Evolutionary conservation across 1,284 basidiomycete species (phyloP).

Genomic region (Xanthoconium separans): DNA sequence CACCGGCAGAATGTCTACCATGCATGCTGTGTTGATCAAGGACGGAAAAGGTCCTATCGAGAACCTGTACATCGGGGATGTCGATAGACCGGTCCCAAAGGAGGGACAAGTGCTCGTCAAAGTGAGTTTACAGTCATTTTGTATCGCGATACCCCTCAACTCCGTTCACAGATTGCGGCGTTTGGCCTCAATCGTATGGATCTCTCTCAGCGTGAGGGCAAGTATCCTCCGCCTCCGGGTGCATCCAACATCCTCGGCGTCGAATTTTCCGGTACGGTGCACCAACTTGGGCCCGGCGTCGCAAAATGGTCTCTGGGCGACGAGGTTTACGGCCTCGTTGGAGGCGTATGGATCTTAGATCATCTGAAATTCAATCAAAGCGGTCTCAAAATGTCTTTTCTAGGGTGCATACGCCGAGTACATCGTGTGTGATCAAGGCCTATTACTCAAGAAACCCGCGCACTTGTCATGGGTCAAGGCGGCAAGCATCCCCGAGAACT

Average conservation of each 20-base stretch:
- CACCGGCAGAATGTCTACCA: constrained; percentile 34
- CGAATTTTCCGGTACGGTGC: constrained; percentile 82
- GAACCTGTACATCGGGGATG: constrained; percentile 78
- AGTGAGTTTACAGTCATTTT: constrained; percentile 38
- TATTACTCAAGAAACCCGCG: constrained; percentile 76
- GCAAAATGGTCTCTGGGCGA: constrained; percentile 71
- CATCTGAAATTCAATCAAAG: background rate
- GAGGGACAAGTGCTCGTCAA: constrained; percentile 75
- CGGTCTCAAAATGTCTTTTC: constrained; percentile 9
- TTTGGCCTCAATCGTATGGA: constrained; percentile 93
- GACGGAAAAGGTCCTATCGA: constrained; percentile 76
- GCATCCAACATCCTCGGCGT: constrained; percentile 83
- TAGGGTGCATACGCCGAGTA: constrained; percentile 94
- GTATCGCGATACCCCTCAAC: background rate
- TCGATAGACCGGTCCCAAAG: constrained; percentile 55
- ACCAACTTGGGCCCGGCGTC: constrained; percentile 55
- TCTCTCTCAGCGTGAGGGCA: constrained; percentile 72
- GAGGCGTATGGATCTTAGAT: constrained; percentile 47
- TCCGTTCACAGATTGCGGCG: constrained; percentile 55
- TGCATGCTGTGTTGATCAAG: constrained; percentile 86
- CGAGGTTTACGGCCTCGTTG: constrained; percentile 83
- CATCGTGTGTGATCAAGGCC: constrained; percentile 65
- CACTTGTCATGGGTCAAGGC: constrained; percentile 82
- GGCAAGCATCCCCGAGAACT: constrained; percentile 84
- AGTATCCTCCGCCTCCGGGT: constrained; percentile 79